Base-by-base conservation (phyloP, 148 eudicot species). In the Chenopodium berlandieri region DNA sequence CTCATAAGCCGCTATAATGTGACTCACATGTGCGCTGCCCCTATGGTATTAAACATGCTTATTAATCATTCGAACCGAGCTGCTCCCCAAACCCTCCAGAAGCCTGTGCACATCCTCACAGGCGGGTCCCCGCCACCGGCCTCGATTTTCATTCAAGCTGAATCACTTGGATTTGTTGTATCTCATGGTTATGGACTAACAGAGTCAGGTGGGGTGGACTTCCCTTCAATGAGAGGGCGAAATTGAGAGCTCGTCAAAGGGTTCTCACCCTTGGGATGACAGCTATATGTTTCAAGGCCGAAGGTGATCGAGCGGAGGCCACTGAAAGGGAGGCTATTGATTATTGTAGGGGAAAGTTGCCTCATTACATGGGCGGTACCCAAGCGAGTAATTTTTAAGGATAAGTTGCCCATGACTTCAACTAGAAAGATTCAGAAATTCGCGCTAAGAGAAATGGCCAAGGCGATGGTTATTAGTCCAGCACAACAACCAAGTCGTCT, bases 281-380 rank as follows among this genome's bases (percentile, higher is more conserved):
- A 16, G 79, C 82, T 22, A 47, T 85, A 13, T 58, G 83, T 47
- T n/a, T 85, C 6, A 81, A 73, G 48, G 23, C 47, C 13, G 71
- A 52, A 13, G 27, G 30, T 1, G 32, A 31, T 70, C 27, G 17
- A 12, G 68, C 4, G 66, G 70, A 60, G 19, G 78, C 82, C 31
- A 85, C 75, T 3, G 82, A 78, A 17, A 60, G 8, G 13, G 87
- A 85, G 82, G 67, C 81, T 4, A 69, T 78, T 14, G 82, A 74
- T 75, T 81, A 37, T 67, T 85, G 87, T 74, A 78, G 82, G 52
- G 74, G 32, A 8, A 81, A 23, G 50, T 30, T 85, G 82, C 79
- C 87, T 3, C 84, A 68, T 37, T 85, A n/a, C 32, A 85, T 85
- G n/a, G n/a, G n/a, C n/a, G 86, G 83, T 80, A n/a, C 86, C 86